Conservation (phyloP, 2,329 filamentous ascomycete species). For the Penicillium aurantiogriseum region DNA sequence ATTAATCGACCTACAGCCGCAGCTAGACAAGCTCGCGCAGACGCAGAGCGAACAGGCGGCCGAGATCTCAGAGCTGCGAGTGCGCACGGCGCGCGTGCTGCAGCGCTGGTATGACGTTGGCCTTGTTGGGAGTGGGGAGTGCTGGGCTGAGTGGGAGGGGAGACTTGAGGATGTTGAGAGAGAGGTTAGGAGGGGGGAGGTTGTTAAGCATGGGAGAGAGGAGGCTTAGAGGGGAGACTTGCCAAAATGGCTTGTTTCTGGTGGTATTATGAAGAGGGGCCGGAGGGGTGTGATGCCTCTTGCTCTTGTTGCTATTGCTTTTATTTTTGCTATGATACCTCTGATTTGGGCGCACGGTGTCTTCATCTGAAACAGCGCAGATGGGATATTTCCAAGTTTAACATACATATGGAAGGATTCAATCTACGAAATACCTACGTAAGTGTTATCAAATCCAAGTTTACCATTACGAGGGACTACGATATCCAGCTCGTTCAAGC, state of each 20-base stretch:
- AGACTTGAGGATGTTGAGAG: constrained; percentile 66
- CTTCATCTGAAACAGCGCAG: neutral
- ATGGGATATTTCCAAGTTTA: neutral
- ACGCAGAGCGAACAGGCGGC: constrained; percentile 41
- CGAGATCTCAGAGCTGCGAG: constrained; percentile 43
- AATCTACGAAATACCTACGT: neutral
- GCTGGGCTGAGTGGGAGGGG: constrained; percentile 70
- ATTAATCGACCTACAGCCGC: constrained; percentile 45
- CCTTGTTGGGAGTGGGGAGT: constrained; percentile 65
- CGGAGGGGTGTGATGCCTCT: neutral
- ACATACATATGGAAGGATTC: neutral
- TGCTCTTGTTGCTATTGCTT: neutral
- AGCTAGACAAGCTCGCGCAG: constrained; percentile 37
- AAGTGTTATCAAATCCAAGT: neutral
- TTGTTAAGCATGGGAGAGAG: constrained; percentile 54
- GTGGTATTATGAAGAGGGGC: neutral
- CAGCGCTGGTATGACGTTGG: constrained; percentile 72
- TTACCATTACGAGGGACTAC: neutral
- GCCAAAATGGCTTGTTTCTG: neutral
- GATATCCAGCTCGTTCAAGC: neutral
- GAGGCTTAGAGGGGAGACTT: constrained; percentile 31
- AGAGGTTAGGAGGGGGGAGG: constrained; percentile 63
- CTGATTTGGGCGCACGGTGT: neutral
- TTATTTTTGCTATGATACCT: constrained; percentile 5
- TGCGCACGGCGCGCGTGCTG: constrained; percentile 51